Conservation (phyloP, 1,284 basidiomycete species). For the Pascua guehoae region DNA sequence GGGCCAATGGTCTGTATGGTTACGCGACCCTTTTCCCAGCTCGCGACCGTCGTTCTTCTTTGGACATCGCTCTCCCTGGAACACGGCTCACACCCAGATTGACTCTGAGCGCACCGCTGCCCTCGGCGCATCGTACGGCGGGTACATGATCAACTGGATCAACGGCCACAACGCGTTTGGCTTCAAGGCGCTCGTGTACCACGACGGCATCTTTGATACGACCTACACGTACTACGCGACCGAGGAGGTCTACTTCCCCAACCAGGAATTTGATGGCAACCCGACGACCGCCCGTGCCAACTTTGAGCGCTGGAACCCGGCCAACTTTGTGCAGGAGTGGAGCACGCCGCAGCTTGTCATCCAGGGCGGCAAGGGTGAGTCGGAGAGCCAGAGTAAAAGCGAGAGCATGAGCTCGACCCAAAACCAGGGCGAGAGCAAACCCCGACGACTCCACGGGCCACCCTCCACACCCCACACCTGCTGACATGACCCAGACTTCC, state of each 20-base stretch:
- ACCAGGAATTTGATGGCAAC: slow-evolving; percentile 29
- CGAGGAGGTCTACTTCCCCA: slow-evolving; percentile 53
- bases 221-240: slow-evolving; percentile 69
- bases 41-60: too few species aligned
- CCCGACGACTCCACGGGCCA: too few species aligned
- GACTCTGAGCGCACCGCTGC: slow-evolving; percentile 75
- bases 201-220: slow-evolving; percentile 65
- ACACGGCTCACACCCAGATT: slow-evolving; percentile 54
- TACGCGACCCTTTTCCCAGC: too few species aligned
- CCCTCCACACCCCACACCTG: too few species aligned
- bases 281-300: slow-evolving; percentile 24
- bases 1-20: too few species aligned
- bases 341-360: slow-evolving; percentile 77
- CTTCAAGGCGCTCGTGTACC: slow-evolving; percentile 84
- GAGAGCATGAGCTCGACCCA: too few species aligned
- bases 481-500: slow-evolving; percentile 58
- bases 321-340: slow-evolving; percentile 77
- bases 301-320: slow-evolving; percentile 56
- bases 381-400: too few species aligned
- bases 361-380: slow-evolving; percentile 66
- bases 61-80: neutral
- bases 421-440: too few species aligned
- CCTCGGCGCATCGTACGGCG: slow-evolving; percentile 50
- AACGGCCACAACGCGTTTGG: slow-evolving; percentile 82
- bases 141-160: slow-evolving; percentile 71